Percentiles rank a stretch among this genome's conserved stretches.
These are phyloP conservation scores for Fusarium buharicum DNA, from an alignment of 2,329 filamentous ascomycete genomes.

Conservation along the genomic window DNA sequence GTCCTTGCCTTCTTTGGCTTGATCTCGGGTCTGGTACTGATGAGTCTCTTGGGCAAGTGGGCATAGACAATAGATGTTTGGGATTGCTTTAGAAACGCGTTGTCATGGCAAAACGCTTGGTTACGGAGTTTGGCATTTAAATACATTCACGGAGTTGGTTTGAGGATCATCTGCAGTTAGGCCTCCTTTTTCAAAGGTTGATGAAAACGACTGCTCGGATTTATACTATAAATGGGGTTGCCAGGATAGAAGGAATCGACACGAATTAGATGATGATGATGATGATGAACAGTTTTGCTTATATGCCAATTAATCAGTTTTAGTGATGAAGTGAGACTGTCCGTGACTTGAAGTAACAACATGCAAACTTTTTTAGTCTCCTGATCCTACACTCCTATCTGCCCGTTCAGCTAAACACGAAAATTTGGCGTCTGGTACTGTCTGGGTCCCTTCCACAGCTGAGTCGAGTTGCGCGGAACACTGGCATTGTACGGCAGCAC, in stretches of 20 bases:
- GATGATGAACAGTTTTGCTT: too few species aligned
- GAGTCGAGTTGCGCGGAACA: conserved; percentile 42
- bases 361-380: background rate
- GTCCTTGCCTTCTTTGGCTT: conserved; percentile 63
- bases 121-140: conserved; percentile 15
- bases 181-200: conserved; percentile 4
- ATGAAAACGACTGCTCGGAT: conserved; percentile 5
- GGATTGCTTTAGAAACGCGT: background rate
- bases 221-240: conserved; percentile 15
- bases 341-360: background rate
- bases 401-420: background rate
- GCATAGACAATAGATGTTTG: conserved; percentile 57
- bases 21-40: conserved; percentile 70
- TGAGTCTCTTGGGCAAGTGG: conserved; percentile 82
- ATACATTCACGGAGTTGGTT: conserved; percentile 26
- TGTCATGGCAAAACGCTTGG: conserved; percentile 7
- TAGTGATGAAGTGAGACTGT: background rate
- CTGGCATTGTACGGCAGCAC: conserved; percentile 47
- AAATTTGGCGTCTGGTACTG: conserved; percentile 14
- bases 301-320: background rate
- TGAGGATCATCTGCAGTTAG: conserved; percentile 8
- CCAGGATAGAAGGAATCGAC: conserved; percentile 9
- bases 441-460: conserved; percentile 22
- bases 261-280: conserved; percentile 14
- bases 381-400: background rate